Conservation (phyloP, 2,329 filamentous ascomycete genomes). For the Podosphaera fusca region DNA sequence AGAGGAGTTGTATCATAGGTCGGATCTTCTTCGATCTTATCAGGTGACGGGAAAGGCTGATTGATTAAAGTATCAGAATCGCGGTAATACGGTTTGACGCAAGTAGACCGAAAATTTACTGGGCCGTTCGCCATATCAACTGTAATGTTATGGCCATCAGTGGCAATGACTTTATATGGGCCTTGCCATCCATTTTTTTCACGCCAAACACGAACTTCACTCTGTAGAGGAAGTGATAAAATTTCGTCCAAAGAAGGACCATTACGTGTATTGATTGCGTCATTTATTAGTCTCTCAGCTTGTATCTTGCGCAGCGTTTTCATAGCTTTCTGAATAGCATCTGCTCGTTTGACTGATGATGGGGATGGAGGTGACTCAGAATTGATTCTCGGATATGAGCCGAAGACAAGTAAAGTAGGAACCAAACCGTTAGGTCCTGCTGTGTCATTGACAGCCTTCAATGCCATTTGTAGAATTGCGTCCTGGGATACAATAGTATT, state of each 20-base stretch:
- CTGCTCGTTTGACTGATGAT: background rate
- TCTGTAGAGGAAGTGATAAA: background rate
- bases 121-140: background rate
- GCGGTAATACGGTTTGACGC: background rate
- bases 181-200: conserved; percentile 1
- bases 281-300: too few relatives aligned
- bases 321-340: background rate
- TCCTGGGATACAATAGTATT: background rate
- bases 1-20: background rate
- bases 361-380: background rate
- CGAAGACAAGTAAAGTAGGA: conserved; percentile 1
- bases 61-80: background rate
- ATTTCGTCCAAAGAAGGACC: background rate
- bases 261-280: background rate
- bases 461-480: background rate
- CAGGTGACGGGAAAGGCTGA: background rate
- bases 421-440: background rate
- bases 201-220: conserved; percentile 1
- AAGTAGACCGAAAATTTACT: background rate
- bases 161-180: background rate
- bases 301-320: too few relatives aligned
- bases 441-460: conserved; percentile 1
- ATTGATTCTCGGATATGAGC: background rate
- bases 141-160: background rate
- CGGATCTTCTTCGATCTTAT: background rate